A percentile compares a stretch with the other conserved stretches of the same genome.
phyloP scores from a whole-genome alignment of 805 yeast species.

The Zygoascus tannicola region DNA sequence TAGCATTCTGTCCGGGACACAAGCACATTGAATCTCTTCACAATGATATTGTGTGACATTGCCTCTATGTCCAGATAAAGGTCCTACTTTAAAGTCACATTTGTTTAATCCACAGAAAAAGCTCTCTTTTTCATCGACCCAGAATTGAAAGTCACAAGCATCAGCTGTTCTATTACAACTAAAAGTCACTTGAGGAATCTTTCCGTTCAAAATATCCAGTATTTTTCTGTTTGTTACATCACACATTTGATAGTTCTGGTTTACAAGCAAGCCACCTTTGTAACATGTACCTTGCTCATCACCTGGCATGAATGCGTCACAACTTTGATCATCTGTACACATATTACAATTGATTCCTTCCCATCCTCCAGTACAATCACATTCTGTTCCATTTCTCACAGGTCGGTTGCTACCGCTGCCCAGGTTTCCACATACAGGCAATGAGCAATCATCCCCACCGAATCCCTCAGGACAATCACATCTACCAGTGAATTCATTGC shows the following conservation, averaged over 20 bases:
- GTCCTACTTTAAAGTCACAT: slow-evolving; percentile 55
- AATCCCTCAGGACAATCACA: slow-evolving; percentile 91
- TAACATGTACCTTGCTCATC: slow-evolving; percentile 83
- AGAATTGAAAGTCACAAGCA: slow-evolving; percentile 82
- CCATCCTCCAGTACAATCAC: slow-evolving; percentile 85
- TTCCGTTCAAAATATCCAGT: slow-evolving; percentile 66
- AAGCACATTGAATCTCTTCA: slow-evolving; percentile 68
- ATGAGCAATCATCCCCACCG: slow-evolving; percentile 87
- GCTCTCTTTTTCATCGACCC: slow-evolving; percentile 87
- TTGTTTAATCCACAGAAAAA: slow-evolving; percentile 75
- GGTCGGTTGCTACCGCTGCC: slow-evolving; percentile 62
- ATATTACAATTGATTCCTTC: slow-evolving; percentile 84
- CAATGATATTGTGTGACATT: slow-evolving; percentile 75
- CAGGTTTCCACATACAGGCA: slow-evolving; percentile 79
- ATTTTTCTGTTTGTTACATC: slow-evolving; percentile 86
- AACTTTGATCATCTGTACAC: slow-evolving; percentile 62
- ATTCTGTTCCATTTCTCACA: slow-evolving; percentile 39
- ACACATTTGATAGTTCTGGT: slow-evolving; percentile 81
- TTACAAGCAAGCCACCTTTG: slow-evolving; percentile 71
- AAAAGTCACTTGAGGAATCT: slow-evolving; percentile 85
- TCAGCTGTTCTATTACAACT: slow-evolving; percentile 63
- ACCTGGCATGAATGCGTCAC: slow-evolving; percentile 83
- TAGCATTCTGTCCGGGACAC: slow-evolving; percentile 85
- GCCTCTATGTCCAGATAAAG: slow-evolving; percentile 33
- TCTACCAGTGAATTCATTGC: slow-evolving; percentile 79